phyloP scores from a whole-genome alignment of 306 rosid species.

The Betula pendula region DNA sequence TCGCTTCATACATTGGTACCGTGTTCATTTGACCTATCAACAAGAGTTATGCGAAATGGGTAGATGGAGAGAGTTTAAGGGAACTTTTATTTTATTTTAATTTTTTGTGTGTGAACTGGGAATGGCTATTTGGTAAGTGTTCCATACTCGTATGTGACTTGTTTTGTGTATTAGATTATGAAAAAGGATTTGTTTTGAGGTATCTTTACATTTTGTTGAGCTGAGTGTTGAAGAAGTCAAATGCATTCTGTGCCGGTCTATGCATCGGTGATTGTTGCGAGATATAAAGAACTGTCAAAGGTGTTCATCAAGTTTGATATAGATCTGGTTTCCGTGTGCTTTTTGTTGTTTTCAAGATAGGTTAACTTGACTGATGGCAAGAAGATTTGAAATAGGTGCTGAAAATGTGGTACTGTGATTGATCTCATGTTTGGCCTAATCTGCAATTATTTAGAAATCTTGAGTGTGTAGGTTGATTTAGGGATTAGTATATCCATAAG shows the following conservation, averaged over 20 bases:
- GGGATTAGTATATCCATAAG: not conserved
- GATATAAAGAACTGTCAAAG: not conserved
- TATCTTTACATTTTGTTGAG: not conserved
- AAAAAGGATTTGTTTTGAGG: not conserved
- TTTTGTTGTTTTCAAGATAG: not conserved
- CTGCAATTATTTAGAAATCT: not conserved
- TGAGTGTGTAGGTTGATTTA: not conserved
- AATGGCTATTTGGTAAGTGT: not conserved
- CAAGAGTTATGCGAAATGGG: not conserved
- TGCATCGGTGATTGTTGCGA: not conserved
- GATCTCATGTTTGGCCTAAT: not conserved
- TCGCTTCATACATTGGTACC: not conserved
- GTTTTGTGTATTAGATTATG: not conserved
- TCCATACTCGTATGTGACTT: not conserved
- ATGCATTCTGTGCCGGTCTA: not conserved
- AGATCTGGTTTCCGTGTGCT: not conserved
- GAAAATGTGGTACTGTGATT: not conserved
- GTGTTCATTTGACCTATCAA: not conserved
- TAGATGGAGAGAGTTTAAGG: not conserved
- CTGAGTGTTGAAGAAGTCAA: not conserved
- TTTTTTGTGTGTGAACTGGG: not conserved
- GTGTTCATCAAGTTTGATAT: not conserved
- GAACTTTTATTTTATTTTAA: not conserved
- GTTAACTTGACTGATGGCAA: not conserved
- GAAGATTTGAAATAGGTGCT: not conserved